Conservation (phyloP, 345 rosid genomes). For the Murraya paniculata region DNA sequence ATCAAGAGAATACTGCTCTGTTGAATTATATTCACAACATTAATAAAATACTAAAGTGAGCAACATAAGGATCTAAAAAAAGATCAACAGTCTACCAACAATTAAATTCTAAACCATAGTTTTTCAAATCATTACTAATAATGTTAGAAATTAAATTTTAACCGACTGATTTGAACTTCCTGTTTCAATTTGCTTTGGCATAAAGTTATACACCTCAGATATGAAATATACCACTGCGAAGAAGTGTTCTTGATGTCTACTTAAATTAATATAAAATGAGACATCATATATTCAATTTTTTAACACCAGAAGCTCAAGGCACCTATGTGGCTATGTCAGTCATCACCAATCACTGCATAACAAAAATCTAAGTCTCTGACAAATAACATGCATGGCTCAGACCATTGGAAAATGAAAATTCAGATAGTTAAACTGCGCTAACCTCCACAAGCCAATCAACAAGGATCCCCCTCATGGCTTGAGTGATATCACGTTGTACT, state of each 20-base stretch:
- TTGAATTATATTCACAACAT: background rate
- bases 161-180: background rate
- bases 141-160: background rate
- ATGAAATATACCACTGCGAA: background rate
- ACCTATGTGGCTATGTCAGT: background rate
- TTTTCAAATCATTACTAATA: background rate
- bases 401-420: constrained; percentile 1
- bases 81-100: background rate
- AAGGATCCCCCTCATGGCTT: constrained; percentile 81
- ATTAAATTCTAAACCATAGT: background rate
- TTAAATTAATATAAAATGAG: background rate
- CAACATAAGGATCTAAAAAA: background rate
- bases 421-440: constrained; percentile 5
- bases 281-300: background rate
- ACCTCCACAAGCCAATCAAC: constrained; percentile 99
- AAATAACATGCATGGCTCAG: background rate
- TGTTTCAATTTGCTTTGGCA: background rate
- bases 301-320: background rate
- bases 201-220: background rate
- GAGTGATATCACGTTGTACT: constrained; percentile 69
- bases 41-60: background rate
- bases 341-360: background rate
- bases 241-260: background rate
- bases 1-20: no score
- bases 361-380: background rate